Evolutionary conservation across 371 early-diverging fungal genomes (phyloP).

Genomic region (Dichotomocladium elegans): DNA sequence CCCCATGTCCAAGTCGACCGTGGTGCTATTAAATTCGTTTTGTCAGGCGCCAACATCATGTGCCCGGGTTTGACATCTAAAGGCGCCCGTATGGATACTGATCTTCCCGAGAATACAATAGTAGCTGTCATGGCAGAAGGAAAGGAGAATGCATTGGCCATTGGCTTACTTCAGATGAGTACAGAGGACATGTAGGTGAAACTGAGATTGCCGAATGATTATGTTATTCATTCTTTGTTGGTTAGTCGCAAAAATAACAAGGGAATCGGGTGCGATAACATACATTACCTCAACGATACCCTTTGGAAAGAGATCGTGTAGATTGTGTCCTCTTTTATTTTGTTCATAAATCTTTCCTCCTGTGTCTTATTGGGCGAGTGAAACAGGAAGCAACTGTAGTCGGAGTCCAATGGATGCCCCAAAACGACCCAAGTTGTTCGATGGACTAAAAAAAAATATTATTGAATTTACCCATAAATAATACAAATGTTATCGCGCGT

Average conservation of each 20-base stretch:
- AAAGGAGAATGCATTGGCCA: constrained; percentile 90
- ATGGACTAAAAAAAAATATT: too few relatives aligned
- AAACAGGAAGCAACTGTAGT: too few relatives aligned
- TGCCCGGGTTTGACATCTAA: constrained; percentile 95
- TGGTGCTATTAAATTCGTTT: constrained; percentile 97
- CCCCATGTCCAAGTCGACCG: constrained; percentile 92
- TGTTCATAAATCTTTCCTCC: constrained; percentile 16
- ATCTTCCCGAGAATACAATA: constrained; percentile 68
- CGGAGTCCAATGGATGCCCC: too few relatives aligned
- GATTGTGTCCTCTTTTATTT: too few relatives aligned
- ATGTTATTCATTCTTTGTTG: constrained; percentile 4
- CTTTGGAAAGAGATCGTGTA: constrained; percentile 75
- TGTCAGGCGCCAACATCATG: constrained; percentile 97
- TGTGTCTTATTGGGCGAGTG: too few relatives aligned
- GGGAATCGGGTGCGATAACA: constrained; percentile 87
- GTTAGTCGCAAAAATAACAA: constrained; percentile 81
- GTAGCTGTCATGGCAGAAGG: constrained; percentile 96
- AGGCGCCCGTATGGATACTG: constrained; percentile 82
- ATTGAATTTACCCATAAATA: too few relatives aligned
- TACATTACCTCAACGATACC: constrained; percentile 85
- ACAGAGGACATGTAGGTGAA: constrained; percentile 85
- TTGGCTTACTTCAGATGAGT: constrained; percentile 87
- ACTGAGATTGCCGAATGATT: neutral
- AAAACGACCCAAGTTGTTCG: too few relatives aligned
- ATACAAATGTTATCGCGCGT: neutral